Base-by-base conservation (phyloP, 352 stramenopile genomes). In the Globisporangium megalacanthum region DNA sequence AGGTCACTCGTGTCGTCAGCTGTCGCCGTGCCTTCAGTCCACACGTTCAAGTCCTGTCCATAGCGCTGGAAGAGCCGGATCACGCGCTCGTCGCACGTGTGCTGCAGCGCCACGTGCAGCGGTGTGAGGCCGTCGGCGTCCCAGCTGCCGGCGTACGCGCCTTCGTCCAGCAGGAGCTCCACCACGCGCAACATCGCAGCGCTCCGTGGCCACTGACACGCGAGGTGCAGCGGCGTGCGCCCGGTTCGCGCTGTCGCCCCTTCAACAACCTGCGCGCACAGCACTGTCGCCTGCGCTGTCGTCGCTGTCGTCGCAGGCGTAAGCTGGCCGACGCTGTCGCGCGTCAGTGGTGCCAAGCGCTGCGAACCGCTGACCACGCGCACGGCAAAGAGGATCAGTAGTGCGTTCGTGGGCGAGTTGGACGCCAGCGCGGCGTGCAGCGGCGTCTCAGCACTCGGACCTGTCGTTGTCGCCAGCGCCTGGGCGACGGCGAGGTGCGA, bases 31-130 rank as follows among this genome's bases (percentile, higher is more conserved):
- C 69, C 71, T 70, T 92, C 82, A 6, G 76, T 86, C 70, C 75
- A 85, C 0, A 75, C 52, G 52, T 90, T 88, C 15, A 89, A 22
- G 57, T 89, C 79, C 57, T 79, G 69, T 4, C 69, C 58, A 14
- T 79, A 66, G 41, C 68, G 67, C 20, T 71, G 52, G 46, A 89
- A 84, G 2, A 83, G 22, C 19, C 77, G 58, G 36, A 92, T 68
- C 13, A 82, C 49, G 0, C 65, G 54, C 6, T 58, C 67, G 54
- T 79, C 73, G 54, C 78, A 87, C 0, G 54, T 52, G 37, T 79
- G 58, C 0, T 56, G 49, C 35, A 92, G 61, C 8, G 72, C 82
- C 4, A 88, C 58, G 33, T 92, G 82, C 19, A 92, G 59, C 10
- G 82, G 78, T 13, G 69, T 61, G 17, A 70, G 48, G 0, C 82